These are phyloP conservation scores for Nyctanthes arbortristis DNA, from an alignment of 257 asterid species.

Conservation along the genomic window DNA sequence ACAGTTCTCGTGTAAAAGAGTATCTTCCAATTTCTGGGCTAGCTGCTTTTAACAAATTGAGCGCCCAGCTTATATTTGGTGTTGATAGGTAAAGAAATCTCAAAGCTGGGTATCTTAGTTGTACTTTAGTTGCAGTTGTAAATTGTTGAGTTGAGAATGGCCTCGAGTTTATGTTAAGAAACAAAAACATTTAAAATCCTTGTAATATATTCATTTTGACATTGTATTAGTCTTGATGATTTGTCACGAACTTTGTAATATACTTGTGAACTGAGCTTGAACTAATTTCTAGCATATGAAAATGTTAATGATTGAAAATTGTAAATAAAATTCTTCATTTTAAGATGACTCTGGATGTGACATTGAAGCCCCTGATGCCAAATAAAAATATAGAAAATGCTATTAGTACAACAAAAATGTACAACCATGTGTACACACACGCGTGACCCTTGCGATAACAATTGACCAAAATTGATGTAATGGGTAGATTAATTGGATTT, in stretches of 20 bases:
- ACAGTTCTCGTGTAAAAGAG: constrained; percentile 77
- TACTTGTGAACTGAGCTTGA: background rate
- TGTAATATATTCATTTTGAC: background rate
- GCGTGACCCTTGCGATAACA: too few species aligned
- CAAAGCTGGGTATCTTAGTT: too few species aligned
- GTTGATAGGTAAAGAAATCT: constrained; percentile 59
- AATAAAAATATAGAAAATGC: too few species aligned
- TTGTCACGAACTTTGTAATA: background rate
- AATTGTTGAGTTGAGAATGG: background rate
- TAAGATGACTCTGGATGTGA: background rate
- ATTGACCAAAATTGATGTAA: too few species aligned
- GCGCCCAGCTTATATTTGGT: constrained; percentile 87
- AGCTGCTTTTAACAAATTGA: constrained; percentile 77
- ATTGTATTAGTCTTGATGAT: background rate
- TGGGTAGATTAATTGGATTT: too few species aligned
- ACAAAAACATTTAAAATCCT: background rate
- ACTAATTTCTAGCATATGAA: background rate
- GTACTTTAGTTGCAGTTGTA: background rate
- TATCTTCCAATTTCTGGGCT: constrained; percentile 80
- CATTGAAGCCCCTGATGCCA: background rate
- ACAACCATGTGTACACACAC: too few species aligned
- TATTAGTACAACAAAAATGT: too few species aligned
- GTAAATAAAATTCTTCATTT: background rate
- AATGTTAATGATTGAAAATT: background rate
- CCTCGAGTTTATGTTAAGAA: background rate